Base-by-base conservation (phyloP, 2,329 filamentous ascomycete species). In the Diaporthe humulicola region DNA sequence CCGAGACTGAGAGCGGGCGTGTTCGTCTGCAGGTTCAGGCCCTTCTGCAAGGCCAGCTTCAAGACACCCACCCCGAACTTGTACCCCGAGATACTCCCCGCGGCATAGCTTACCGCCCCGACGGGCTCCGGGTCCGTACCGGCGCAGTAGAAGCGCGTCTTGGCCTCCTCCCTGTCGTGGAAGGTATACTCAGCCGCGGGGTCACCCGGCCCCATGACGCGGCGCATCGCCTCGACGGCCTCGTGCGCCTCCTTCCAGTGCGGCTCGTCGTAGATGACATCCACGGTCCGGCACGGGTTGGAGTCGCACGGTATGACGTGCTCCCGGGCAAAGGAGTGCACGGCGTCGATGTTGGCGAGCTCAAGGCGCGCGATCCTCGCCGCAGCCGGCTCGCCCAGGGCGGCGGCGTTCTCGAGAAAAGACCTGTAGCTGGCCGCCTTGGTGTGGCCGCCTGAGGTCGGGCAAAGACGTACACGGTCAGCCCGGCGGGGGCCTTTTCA, bases 181-280 rank as follows among this genome's bases (percentile, higher is more conserved):
- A 91, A 79, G 7, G 78, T 81, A 78, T 91, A 91, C 67, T 80
- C 75, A 0, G 85, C 84, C 1, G 84, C 86, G 0, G 83, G 81
- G 25, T 87, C 83, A 3, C 80, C 80, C 1, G 61, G 36, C 0
- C 86, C 85, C 79, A 90, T 83, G 4, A 83, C 82, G 14, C 80
- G 81, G 36, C 82, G 83, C 86, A 91, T 88, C 6, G 85, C 81
- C 5, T 81, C 78, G 22, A 90, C 84, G 4, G 85, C 84, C 22
- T 78, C 76, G 33, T 81, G 78, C 1, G 86, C 85, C 2, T 78
- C 73, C 6, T 80, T 79, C 82, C 86, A 88, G 66, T 86, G 82
- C 12, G 74, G 79, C 25, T 82, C 74, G 74, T 91, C 88, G 78
- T 91, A 92, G 42, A 92, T 83, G 3, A 92, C 82, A 79, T 93